Percentiles rank a stretch among this genome's conserved stretches.
These are phyloP conservation scores for Oldenlandia corymbosa DNA, from an alignment of 257 asterid species.

Conservation along the genomic window DNA sequence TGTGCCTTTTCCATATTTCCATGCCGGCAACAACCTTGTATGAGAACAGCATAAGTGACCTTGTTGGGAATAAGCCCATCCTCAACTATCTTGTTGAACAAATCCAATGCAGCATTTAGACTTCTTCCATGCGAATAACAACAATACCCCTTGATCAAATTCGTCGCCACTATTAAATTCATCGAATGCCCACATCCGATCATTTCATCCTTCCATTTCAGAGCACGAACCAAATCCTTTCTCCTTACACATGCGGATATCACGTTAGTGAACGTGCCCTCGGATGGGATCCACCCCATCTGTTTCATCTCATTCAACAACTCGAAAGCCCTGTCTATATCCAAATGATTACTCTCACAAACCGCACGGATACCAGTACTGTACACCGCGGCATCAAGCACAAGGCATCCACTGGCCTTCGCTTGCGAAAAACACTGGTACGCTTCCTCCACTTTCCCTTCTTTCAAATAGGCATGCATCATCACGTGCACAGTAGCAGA, in stretches of 20 bases:
- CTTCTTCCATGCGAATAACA: slow-evolving; percentile 47
- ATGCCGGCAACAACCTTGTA: slow-evolving; percentile 67
- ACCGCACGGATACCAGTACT: slow-evolving; percentile 47
- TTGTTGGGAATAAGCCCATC: slow-evolving; percentile 59
- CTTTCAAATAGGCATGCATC: slow-evolving; percentile 56
- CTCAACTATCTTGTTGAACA: slow-evolving; percentile 43
- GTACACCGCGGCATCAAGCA: slow-evolving; percentile 44
- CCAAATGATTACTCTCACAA: slow-evolving; percentile 45
- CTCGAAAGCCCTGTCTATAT: slow-evolving; percentile 30
- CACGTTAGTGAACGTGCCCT: slow-evolving; percentile 44
- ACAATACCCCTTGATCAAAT: slow-evolving; percentile 79
- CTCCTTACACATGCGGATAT: slow-evolving; percentile 57
- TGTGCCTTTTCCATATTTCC: slow-evolving; percentile 52
- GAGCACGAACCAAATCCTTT: slow-evolving; percentile 55
- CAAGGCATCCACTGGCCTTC: slow-evolving; percentile 39
- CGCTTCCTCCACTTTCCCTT: slow-evolving; percentile 55
- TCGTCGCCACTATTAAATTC: slow-evolving; percentile 71
- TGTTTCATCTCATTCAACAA: slow-evolving; percentile 70
- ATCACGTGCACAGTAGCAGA: slow-evolving; percentile 48
- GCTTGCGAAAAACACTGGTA: slow-evolving; percentile 45
- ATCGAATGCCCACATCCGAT: slow-evolving; percentile 42
- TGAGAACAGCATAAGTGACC: slow-evolving; percentile 73
- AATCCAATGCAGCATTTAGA: slow-evolving; percentile 47
- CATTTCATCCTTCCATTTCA: slow-evolving; percentile 75
- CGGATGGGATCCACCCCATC: slow-evolving; percentile 62